phyloP scores from a whole-genome alignment of 1,284 basidiomycete species.

The Puccinia novopanici region DNA sequence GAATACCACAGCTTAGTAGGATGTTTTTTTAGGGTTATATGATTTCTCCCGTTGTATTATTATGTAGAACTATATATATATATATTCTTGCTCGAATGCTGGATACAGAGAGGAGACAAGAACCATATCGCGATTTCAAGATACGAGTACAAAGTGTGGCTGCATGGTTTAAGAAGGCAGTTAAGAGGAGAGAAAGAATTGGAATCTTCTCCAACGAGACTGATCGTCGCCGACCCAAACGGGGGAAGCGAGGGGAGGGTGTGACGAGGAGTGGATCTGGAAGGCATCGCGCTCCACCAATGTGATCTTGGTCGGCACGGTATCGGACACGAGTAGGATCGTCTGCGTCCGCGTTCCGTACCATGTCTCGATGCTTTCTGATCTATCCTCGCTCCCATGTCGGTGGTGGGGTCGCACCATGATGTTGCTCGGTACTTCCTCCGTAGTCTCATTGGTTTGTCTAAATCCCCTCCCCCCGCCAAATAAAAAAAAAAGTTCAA shows the following conservation, averaged over 20 bases:
- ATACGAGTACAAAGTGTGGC: too few species aligned
- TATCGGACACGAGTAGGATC: background rate
- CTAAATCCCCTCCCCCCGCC: too few species aligned
- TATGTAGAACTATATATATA: too few species aligned
- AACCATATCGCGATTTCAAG: too few species aligned
- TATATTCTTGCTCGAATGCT: too few species aligned
- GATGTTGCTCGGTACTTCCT: conserved; percentile 20
- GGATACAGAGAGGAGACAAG: too few species aligned
- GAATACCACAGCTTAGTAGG: too few species aligned
- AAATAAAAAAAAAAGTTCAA: too few species aligned
- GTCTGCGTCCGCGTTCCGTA: conserved; percentile 33
- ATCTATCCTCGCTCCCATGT: background rate
- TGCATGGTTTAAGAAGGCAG: background rate
- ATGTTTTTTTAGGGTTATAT: background rate
- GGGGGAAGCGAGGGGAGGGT: background rate
- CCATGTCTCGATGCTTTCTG: conserved; percentile 5
- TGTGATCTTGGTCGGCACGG: background rate
- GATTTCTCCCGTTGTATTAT: background rate
- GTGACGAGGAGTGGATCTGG: conserved; percentile 1
- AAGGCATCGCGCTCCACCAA: conserved; percentile 36
- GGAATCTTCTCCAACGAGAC: conserved; percentile 5
- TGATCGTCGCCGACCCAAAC: conserved; percentile 33
- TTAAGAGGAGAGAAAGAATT: background rate
- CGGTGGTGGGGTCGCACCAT: conserved; percentile 36
- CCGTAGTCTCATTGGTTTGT: conserved; percentile 1